Evolutionary conservation across 2,329 filamentous ascomycete genomes (phyloP).

Genomic region (Eutypella sp.): DNA sequence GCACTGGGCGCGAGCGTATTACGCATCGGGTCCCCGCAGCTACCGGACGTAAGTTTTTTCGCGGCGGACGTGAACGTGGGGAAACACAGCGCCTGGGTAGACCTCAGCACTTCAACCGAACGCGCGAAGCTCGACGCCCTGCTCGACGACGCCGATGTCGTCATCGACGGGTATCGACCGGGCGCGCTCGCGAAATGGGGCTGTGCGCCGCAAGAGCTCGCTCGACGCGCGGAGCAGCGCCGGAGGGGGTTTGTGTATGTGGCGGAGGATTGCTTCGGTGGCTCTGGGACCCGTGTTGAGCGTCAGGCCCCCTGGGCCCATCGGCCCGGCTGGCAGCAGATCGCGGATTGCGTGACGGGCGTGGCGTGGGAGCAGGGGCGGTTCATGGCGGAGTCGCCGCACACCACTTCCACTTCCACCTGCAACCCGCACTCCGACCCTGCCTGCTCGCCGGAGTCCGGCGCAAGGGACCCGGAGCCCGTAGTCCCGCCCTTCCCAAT

Average conservation of each 20-base stretch:
- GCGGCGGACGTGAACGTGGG: conserved; percentile 69
- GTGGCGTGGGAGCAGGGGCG: conserved; percentile 31
- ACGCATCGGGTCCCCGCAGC: conserved; percentile 61
- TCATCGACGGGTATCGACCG: conserved; percentile 66
- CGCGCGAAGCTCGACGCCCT: conserved; percentile 53
- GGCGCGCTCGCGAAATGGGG: conserved; percentile 60
- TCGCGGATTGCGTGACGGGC: conserved; percentile 33
- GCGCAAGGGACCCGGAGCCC: conserved; percentile 50
- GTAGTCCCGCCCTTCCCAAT: conserved; percentile 62
- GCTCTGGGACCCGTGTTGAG: conserved; percentile 34
- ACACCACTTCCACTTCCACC: too few species aligned
- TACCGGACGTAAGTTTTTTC: conserved; percentile 69
- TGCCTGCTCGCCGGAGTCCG: too few species aligned
- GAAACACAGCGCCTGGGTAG: conserved; percentile 60
- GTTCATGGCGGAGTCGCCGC: too few species aligned
- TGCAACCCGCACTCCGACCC: too few species aligned
- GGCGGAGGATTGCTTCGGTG: conserved; percentile 68
- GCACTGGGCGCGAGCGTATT: conserved; percentile 72
- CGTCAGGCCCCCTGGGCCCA: too few species aligned
- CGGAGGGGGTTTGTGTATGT: conserved; percentile 63
- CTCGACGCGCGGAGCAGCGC: conserved; percentile 46
- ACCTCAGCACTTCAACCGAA: conserved; percentile 53
- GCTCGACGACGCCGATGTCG: conserved; percentile 57
- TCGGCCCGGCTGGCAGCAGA: conserved; percentile 59
- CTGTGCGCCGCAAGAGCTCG: conserved; percentile 53